Evolutionary conservation across 1,284 basidiomycete species (phyloP), one percentile per base, ranked within the genome.

Genomic region (Leccinum angustisporum): DNA sequence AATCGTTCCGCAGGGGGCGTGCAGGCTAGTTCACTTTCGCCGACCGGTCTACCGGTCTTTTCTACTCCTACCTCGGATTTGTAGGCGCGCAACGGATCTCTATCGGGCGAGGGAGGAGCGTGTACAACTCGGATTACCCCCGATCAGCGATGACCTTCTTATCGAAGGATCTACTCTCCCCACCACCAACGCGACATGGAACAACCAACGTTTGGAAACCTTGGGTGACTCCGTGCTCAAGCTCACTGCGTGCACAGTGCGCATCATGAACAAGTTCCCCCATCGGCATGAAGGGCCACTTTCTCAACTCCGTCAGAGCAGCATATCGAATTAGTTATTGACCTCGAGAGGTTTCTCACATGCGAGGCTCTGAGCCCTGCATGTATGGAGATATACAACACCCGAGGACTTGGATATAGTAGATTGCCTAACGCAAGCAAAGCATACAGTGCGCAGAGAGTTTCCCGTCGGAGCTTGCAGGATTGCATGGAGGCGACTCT

Each of bases 401-500:
- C 66, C 80, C 1, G 74, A 78, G 16, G 73, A 75, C 27, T 71
- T 77, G 16, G 70, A 68, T 21, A 70, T 70, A 50, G 65, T 68
- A 50, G 66, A 75, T 27, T 70, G 68, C n/a, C 61, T 65, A 57
- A 61, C 50, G 38, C 65, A 65, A 69, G 71, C 70, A 50, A 78
- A 74, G 33, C 72, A 76, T 14, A 61, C 62, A 43, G 68, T 70
- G 43, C 68, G 43, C 56, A 76, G 78, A 60, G 75, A 72, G 54
- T 83, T 87, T 64, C 83, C 4, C 80, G 90, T 40, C 77, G 91
- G 62, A 88, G 89, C 69, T 75, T 94, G 63, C 91, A 92, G 68
- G 93, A 95, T 70, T 91, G 89, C 67, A 90, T 93, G 84, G 93
- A 95, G 72, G 88, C 93, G 1, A 80, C 85, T 3, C 76, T 95